A percentile compares a stretch with the other conserved stretches of the same genome.
Conservation (phyloP, 768 basidiomycete species). For the Pleurotus ostreatus region DNA sequence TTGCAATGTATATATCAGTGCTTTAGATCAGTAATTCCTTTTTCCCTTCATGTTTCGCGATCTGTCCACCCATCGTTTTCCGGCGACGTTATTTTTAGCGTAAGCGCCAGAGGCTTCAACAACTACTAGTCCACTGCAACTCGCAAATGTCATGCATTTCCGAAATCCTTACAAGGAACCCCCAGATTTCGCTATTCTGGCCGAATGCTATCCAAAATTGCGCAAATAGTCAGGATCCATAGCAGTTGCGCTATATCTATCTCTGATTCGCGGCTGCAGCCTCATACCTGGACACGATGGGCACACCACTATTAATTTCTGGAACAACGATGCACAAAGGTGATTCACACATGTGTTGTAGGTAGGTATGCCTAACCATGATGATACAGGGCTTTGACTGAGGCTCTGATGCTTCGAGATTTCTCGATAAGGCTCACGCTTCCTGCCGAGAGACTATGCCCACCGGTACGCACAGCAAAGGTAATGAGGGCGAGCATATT, state of each 20-base stretch:
- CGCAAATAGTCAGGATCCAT: slow-evolving; percentile 41
- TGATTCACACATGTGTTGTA: slow-evolving; percentile 18
- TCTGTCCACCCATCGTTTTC: too few relatives aligned
- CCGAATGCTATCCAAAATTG: slow-evolving; percentile 52
- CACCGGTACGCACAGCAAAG: slow-evolving; percentile 55
- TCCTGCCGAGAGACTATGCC: slow-evolving; percentile 75
- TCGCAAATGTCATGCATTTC: slow-evolving; percentile 28
- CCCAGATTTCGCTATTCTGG: slow-evolving; percentile 59
- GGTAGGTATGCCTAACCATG: background rate
- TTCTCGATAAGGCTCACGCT: slow-evolving; percentile 61
- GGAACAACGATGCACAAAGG: slow-evolving; percentile 69
- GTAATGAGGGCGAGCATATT: background rate
- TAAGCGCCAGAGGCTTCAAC: too few relatives aligned
- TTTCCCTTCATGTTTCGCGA: too few relatives aligned
- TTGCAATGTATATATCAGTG: too few relatives aligned
- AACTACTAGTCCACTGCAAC: too few relatives aligned
- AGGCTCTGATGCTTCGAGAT: slow-evolving; percentile 72
- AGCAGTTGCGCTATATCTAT: background rate
- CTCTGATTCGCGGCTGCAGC: slow-evolving; percentile 15
- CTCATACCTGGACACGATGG: slow-evolving; percentile 22
- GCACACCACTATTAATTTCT: slow-evolving; percentile 64
- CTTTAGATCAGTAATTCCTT: too few relatives aligned
- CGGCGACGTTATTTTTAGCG: too few relatives aligned
- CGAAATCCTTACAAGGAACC: slow-evolving; percentile 35
- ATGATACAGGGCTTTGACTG: slow-evolving; percentile 43